Percentiles rank a stretch among this genome's conserved stretches.
Conservation (phyloP, 23 red algal species). For the Gracilaria vermiculophylla region DNA sequence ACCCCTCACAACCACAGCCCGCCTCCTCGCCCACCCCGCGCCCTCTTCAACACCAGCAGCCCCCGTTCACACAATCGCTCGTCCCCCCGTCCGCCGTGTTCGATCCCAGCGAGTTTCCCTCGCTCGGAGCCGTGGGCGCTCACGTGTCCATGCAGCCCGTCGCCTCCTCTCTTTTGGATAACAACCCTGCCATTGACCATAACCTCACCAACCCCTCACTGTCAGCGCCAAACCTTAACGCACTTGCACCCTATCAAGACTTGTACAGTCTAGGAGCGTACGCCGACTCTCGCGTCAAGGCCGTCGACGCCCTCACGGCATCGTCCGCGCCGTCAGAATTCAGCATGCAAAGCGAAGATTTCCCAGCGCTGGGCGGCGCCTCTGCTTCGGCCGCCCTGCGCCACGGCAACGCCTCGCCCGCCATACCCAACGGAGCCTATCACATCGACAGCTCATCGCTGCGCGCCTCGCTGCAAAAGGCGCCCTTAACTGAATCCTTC, state of each 20-base stretch:
- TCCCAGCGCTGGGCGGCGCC: conserved; percentile 58
- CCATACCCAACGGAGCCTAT: neutral
- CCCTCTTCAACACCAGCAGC: neutral
- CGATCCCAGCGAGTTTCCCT: conserved; percentile 63
- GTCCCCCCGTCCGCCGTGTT: conserved; percentile 29
- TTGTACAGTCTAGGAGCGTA: conserved; percentile 48
- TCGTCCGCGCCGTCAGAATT: conserved; percentile 53
- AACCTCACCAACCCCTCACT: conserved; percentile 17
- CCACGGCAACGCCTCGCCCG: neutral
- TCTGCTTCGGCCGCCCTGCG: neutral
- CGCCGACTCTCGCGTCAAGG: conserved; percentile 52
- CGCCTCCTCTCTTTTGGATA: conserved; percentile 21
- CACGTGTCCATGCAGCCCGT: conserved; percentile 16
- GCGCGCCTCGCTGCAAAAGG: conserved; percentile 9
- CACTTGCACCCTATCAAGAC: conserved; percentile 42
- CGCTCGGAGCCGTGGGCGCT: neutral
- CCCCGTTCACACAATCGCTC: neutral
- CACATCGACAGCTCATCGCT: neutral
- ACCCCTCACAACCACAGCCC: conserved; percentile 11
- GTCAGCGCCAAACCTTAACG: conserved; percentile 34
- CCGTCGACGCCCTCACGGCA: conserved; percentile 53
- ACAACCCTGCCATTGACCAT: conserved; percentile 33
- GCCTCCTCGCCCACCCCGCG: neutral
- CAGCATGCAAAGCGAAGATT: conserved; percentile 76
- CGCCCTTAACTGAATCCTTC: neutral